These are phyloP conservation scores for Drechslerella coelobrocha DNA, from an alignment of 2,329 filamentous ascomycete species.

Conservation along the genomic window DNA sequence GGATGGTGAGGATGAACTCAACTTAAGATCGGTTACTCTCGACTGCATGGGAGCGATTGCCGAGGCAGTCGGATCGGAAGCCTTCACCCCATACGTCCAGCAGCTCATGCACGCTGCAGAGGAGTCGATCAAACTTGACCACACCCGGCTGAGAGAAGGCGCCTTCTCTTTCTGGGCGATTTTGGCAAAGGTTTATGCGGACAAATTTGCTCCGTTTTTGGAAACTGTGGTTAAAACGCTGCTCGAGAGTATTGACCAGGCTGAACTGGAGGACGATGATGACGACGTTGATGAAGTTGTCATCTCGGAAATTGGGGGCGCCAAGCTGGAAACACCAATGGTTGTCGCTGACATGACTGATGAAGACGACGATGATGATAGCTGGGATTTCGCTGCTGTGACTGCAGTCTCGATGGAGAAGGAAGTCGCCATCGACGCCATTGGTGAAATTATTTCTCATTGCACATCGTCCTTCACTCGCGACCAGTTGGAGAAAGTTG, in stretches of 20 bases:
- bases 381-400: constrained; percentile 82
- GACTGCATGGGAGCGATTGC: constrained; percentile 95
- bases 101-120: constrained; percentile 91
- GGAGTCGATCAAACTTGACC: constrained; percentile 85
- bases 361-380: constrained; percentile 77
- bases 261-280: constrained; percentile 70
- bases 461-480: constrained; percentile 77
- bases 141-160: constrained; percentile 90
- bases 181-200: constrained; percentile 90
- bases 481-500: constrained; percentile 85
- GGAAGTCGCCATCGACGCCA: constrained; percentile 93
- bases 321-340: constrained; percentile 56
- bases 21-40: constrained; percentile 85
- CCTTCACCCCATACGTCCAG: constrained; percentile 89
- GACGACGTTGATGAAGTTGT: constrained; percentile 65
- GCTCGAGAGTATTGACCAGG: constrained; percentile 84
- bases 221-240: constrained; percentile 79
- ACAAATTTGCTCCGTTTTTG: constrained; percentile 79
- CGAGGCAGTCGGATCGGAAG: constrained; percentile 79
- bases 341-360: constrained; percentile 66
- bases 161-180: constrained; percentile 97
- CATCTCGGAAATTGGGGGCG: constrained; percentile 65
- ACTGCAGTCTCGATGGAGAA: constrained; percentile 93
- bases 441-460: constrained; percentile 89
- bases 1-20: constrained; percentile 85